Percentiles rank a stretch among this genome's conserved stretches.
phyloP scores from a whole-genome alignment of 345 rosid species.

The Brassica nigra region DNA sequence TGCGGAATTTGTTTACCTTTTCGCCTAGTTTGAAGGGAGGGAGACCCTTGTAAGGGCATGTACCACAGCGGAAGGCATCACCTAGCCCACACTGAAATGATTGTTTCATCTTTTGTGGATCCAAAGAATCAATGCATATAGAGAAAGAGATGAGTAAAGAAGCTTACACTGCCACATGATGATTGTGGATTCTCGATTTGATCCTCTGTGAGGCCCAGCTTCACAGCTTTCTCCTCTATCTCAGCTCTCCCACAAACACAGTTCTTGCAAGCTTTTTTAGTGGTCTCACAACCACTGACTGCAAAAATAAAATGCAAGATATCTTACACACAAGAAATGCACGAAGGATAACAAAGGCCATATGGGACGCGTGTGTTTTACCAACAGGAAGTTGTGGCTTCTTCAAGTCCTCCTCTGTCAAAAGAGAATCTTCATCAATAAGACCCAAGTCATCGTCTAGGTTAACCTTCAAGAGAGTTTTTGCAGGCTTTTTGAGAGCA shows the following conservation, averaged over 20 bases:
- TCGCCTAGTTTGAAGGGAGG: conserved; percentile 86
- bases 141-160: conserved; percentile 20
- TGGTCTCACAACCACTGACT: conserved; percentile 85
- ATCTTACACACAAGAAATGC: background rate
- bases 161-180: conserved; percentile 84
- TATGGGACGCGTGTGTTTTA: conserved; percentile 30
- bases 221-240: conserved; percentile 77
- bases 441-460: conserved; percentile 72
- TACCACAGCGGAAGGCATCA: conserved; percentile 92
- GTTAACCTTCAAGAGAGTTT: conserved; percentile 54
- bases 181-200: conserved; percentile 88
- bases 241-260: conserved; percentile 97
- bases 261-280: conserved; percentile 96
- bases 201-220: conserved; percentile 69
- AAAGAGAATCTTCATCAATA: conserved; percentile 93
- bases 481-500: conserved; percentile 62
- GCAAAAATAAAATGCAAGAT: conserved; percentile 6
- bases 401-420: conserved; percentile 83
- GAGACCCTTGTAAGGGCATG: conserved; percentile 96
- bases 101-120: background rate
- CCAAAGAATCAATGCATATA: background rate
- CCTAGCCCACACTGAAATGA: conserved; percentile 86
- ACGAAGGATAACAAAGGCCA: background rate
- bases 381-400: conserved; percentile 74
- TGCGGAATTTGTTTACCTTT: conserved; percentile 57